Evolutionary conservation across 2,329 filamentous ascomycete species (phyloP).

Genomic region (Akanthomyces lecanii): DNA sequence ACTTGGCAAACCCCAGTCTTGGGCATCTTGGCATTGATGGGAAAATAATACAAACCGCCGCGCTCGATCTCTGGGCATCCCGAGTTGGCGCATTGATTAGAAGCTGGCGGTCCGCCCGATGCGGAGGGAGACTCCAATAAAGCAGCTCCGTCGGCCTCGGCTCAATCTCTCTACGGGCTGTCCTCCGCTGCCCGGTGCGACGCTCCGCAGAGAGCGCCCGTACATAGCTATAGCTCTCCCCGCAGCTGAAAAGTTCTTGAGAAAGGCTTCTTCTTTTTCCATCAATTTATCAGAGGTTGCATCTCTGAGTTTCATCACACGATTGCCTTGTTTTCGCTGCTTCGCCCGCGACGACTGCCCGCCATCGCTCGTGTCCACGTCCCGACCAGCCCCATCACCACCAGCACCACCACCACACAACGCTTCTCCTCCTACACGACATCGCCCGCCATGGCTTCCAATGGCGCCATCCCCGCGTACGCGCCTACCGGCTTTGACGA

Average conservation of each 20-base stretch:
- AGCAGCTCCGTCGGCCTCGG: slow-evolving; percentile 11
- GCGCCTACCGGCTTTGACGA: slow-evolving; percentile 60
- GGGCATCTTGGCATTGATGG: too few relatives aligned
- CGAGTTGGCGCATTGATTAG: background rate
- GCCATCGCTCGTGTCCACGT: background rate
- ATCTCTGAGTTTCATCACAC: background rate
- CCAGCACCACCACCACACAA: background rate
- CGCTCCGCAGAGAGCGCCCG: background rate
- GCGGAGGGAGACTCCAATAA: slow-evolving; percentile 1
- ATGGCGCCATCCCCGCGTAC: slow-evolving; percentile 43
- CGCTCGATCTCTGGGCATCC: too few relatives aligned
- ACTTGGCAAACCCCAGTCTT: too few relatives aligned
- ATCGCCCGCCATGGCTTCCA: slow-evolving; percentile 35
- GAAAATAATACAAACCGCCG: too few relatives aligned
- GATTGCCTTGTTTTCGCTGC: background rate
- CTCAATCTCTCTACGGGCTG: background rate
- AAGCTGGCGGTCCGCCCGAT: background rate
- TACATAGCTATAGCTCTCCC: slow-evolving; percentile 6
- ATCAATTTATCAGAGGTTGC: background rate
- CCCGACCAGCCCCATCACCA: background rate
- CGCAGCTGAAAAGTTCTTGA: background rate
- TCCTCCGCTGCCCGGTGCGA: background rate
- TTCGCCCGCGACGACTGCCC: background rate
- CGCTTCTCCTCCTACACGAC: background rate
- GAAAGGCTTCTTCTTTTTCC: background rate